A percentile compares a stretch with the other conserved stretches of the same genome.
Conservation (phyloP, 352 stramenopile genomes). For the Pythium angustatum region DNA sequence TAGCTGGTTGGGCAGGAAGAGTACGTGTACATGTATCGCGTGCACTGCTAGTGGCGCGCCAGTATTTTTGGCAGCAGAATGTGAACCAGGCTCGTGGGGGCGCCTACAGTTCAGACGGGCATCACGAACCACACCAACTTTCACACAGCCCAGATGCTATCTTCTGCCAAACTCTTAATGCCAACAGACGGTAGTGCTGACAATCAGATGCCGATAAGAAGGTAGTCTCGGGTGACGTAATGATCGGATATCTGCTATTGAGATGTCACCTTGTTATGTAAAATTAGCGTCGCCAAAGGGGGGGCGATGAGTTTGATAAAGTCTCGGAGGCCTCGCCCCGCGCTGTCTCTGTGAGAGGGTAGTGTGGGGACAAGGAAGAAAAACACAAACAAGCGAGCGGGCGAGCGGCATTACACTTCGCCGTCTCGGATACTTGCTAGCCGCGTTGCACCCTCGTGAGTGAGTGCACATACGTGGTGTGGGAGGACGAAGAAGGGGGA, state of each 20-base stretch:
- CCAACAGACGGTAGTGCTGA: background rate
- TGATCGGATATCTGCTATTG: background rate
- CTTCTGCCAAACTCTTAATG: slow-evolving; percentile 12
- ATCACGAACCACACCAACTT: slow-evolving; percentile 26
- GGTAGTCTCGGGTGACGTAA: background rate
- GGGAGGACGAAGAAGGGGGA: background rate
- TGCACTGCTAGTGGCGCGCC: too few species aligned
- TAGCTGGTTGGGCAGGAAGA: too few species aligned
- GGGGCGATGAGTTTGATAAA: slow-evolving; percentile 27
- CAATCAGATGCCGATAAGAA: background rate
- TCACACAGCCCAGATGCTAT: slow-evolving; percentile 30
- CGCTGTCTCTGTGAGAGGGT: slow-evolving; percentile 33
- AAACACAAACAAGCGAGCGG: slow-evolving; percentile 28
- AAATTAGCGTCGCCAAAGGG: background rate
- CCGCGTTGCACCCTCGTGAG: slow-evolving; percentile 14
- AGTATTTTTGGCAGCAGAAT: too few species aligned
- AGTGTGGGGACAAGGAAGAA: slow-evolving; percentile 40
- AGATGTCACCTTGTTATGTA: slow-evolving; percentile 24
- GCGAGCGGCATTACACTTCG: slow-evolving; percentile 16
- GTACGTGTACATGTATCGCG: too few species aligned
- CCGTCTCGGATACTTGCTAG: background rate
- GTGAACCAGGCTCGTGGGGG: background rate
- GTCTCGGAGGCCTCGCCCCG: slow-evolving; percentile 21
- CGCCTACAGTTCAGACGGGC: slow-evolving; percentile 19
- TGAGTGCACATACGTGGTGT: background rate